Percentiles rank a stretch among this genome's conserved stretches.
Evolutionary conservation across 768 basidiomycete species (phyloP).

Genomic region (Calvatia gigantea): DNA sequence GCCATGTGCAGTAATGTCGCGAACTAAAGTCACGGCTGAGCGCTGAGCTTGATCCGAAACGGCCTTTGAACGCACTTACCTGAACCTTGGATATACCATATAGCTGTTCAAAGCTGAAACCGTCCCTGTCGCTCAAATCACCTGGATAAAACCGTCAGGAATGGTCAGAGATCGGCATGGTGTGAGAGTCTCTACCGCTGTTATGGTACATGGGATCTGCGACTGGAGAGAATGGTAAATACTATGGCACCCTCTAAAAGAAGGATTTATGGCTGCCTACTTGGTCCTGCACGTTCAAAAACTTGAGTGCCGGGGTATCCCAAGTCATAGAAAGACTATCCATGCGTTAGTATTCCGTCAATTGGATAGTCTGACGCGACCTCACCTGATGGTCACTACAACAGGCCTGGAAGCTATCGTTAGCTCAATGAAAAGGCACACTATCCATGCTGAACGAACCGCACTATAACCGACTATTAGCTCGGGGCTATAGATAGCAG

Average conservation of each 20-base stretch:
- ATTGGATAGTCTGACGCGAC: neutral
- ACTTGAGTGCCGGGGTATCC: slow-evolving; percentile 87
- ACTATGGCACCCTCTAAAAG: neutral
- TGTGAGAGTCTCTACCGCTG: slow-evolving; percentile 44
- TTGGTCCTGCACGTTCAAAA: slow-evolving; percentile 81
- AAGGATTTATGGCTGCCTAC: slow-evolving; percentile 30
- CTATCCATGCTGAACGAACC: slow-evolving; percentile 30
- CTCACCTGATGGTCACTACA: slow-evolving; percentile 87
- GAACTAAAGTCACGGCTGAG: slow-evolving; percentile 38
- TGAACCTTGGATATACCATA: slow-evolving; percentile 85
- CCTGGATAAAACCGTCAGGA: slow-evolving; percentile 33
- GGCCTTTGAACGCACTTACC: slow-evolving; percentile 34
- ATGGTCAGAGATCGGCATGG: neutral
- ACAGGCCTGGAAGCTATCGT: slow-evolving; percentile 49
- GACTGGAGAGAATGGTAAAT: slow-evolving; percentile 39
- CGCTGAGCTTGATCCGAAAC: neutral
- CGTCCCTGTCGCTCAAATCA: slow-evolving; percentile 74
- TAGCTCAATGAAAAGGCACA: neutral
- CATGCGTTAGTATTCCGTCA: slow-evolving; percentile 4
- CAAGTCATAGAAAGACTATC: slow-evolving; percentile 72
- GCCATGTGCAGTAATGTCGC: slow-evolving; percentile 69
- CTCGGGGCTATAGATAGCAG: slow-evolving; percentile 79
- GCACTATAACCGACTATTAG: slow-evolving; percentile 64
- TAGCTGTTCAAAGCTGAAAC: slow-evolving; percentile 83
- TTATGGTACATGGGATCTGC: slow-evolving; percentile 90